These are phyloP conservation scores for Parasitella parasitica DNA, from an alignment of 371 early-diverging fungal genomes.

Conservation along the genomic window DNA sequence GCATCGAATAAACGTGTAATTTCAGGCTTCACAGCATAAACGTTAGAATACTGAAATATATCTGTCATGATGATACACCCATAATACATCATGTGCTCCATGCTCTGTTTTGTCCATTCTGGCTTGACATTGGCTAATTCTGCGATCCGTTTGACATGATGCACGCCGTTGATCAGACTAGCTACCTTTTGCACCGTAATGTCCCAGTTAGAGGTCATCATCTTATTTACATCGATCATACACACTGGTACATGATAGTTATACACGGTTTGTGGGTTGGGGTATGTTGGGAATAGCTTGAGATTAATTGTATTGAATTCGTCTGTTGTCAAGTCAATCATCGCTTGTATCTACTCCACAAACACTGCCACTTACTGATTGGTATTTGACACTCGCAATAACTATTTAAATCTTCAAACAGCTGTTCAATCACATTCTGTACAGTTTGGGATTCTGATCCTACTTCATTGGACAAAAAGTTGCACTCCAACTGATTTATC, in stretches of 20 bases:
- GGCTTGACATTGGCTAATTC: slow-evolving; percentile 76
- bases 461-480: slow-evolving; percentile 61
- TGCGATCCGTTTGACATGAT: slow-evolving; percentile 72
- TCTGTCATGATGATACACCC: slow-evolving; percentile 83
- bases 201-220: slow-evolving; percentile 81
- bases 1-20: slow-evolving; percentile 64
- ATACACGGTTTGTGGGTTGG: slow-evolving; percentile 71
- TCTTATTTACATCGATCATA: slow-evolving; percentile 63
- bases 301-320: slow-evolving; percentile 72
- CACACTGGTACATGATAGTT: slow-evolving; percentile 86
- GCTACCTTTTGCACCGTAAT: slow-evolving; percentile 75
- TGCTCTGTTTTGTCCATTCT: slow-evolving; percentile 68
- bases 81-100: slow-evolving; percentile 86
- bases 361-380: slow-evolving; percentile 59
- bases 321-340: slow-evolving; percentile 29
- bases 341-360: neutral
- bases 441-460: slow-evolving; percentile 42
- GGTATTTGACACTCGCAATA: slow-evolving; percentile 88
- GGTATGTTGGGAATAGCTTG: slow-evolving; percentile 82
- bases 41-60: slow-evolving; percentile 88
- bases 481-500: slow-evolving; percentile 63
- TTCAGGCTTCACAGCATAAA: slow-evolving; percentile 71
- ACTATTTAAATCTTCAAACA: slow-evolving; percentile 82
- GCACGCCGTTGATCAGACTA: slow-evolving; percentile 73
- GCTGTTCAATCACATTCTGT: slow-evolving; percentile 81